phyloP scores from a whole-genome alignment of 2,329 filamentous ascomycete genomes.

The Cladophialophora yegresii region DNA sequence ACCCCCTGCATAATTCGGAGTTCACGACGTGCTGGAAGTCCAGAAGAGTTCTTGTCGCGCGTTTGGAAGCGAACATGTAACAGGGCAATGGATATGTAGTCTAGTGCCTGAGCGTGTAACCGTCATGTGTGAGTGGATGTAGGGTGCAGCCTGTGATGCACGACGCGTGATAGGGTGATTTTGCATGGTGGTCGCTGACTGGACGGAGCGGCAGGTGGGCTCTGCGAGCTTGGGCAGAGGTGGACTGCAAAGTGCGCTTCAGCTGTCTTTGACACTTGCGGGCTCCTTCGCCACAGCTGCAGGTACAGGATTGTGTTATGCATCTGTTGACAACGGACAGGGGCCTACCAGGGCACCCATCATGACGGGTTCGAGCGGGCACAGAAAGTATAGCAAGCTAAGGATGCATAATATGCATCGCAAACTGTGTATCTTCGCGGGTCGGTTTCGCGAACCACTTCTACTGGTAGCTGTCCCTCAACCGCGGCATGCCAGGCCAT shows the following conservation, averaged over 20 bases:
- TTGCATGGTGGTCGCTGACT: constrained; percentile 15
- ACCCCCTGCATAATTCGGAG: constrained; percentile 16
- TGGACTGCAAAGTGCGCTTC: constrained; percentile 11
- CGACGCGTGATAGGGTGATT: constrained; percentile 19
- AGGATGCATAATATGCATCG: neutral
- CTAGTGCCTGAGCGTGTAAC: constrained; percentile 26
- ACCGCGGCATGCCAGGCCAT: neutral
- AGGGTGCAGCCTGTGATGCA: constrained; percentile 4
- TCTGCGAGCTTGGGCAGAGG: neutral
- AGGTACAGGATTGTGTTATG: constrained; percentile 34
- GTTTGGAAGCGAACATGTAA: constrained; percentile 14
- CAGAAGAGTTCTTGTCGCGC: constrained; percentile 21
- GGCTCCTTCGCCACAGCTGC: constrained; percentile 29
- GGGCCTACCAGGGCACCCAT: neutral
- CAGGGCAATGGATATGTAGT: constrained; percentile 7
- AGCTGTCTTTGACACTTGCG: constrained; percentile 24
- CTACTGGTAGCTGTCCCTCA: neutral
- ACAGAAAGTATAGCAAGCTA: neutral
- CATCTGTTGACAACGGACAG: neutral
- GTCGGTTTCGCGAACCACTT: neutral
- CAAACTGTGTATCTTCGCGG: neutral
- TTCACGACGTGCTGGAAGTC: neutral
- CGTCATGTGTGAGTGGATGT: constrained; percentile 18
- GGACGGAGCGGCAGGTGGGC: constrained; percentile 4
- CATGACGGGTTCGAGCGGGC: neutral